Conservation (phyloP, 306 rosid species). For the Amphicarpaea edgeworthii region DNA sequence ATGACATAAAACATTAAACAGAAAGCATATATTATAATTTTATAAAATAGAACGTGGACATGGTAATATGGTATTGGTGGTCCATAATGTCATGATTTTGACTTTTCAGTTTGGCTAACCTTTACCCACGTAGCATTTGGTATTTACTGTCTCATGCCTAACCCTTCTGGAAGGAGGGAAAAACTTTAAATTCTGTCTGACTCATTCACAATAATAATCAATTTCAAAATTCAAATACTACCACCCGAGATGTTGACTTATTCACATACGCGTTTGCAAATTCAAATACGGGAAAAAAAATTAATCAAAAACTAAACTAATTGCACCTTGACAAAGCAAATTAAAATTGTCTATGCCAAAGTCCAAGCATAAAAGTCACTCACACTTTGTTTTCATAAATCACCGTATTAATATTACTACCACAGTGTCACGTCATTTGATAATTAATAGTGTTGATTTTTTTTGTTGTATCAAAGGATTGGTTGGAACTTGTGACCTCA, state of each 20-base stretch:
- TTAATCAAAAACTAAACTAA: slow-evolving; percentile 22
- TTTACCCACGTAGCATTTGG: slow-evolving; percentile 38
- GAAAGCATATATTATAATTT: neutral
- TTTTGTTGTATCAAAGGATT: slow-evolving; percentile 33
- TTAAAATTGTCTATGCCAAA: slow-evolving; percentile 12
- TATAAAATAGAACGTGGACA: neutral
- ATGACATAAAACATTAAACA: neutral
- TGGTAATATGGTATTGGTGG: neutral
- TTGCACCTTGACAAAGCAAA: slow-evolving; percentile 30
- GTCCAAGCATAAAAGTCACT: slow-evolving; percentile 33
- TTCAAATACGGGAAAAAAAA: slow-evolving; percentile 3
- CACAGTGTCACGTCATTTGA: slow-evolving; percentile 13
- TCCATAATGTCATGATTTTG: slow-evolving; percentile 27
- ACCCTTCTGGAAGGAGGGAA: slow-evolving; percentile 2
- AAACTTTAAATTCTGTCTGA: neutral
- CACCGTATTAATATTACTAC: slow-evolving; percentile 29
- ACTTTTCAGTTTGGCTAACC: neutral
- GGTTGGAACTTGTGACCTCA: slow-evolving; percentile 46
- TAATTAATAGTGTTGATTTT: slow-evolving; percentile 17
- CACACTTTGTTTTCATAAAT: slow-evolving; percentile 30
- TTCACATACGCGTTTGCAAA: slow-evolving; percentile 30
- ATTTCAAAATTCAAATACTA: slow-evolving; percentile 44
- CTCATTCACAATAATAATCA: neutral
- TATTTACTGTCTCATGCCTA: neutral
- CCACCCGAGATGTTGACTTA: slow-evolving; percentile 48